Base-by-base conservation (phyloP, 306 rosid species). In the Adenanthera pavonina region DNA sequence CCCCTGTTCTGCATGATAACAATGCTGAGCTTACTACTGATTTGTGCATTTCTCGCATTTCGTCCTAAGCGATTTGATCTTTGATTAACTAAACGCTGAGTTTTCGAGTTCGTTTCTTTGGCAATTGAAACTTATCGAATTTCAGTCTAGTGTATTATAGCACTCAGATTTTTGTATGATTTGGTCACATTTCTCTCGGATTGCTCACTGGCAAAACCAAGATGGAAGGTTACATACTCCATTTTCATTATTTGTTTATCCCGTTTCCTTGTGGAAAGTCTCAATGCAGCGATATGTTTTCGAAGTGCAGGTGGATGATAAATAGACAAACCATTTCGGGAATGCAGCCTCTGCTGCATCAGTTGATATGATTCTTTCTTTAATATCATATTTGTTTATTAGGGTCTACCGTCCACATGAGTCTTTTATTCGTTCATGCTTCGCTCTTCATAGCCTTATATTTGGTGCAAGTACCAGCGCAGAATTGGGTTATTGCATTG, bases 31-130 rank as follows among this genome's bases (percentile, higher is more conserved):
- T 89, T 20, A n/a, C 7, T 5, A 69, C 7, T 69, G 10, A 69
- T 74, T 57, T 64, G 1, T 52, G 38, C 79, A 72, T 85, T 52
- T 49, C 68, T 78, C 60, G 56, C 62, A 41, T 76, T 61, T 67
- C 34, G 47, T 33, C 40, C 68, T 76, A 35, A 44, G 6, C 11
- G 8, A 30, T 69, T 56, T 85, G 40, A 36, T 73, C 51, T 60
- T 30, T 38, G 75, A 77, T 86, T 82, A 80, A 85, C 89, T 84
- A 19, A 8, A 41, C 48, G 20, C 72, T 74, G 20, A 25, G 81
- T 19, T 72, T 47, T n/a, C 72, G 79, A 76, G 85, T 80, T 57
- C 60, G 77, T 60, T 70, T 66, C 44, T 25, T 59, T 30, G 8
- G 46, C 78, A 25, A 56, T 88, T 84, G 90, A 44, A 74, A 35